phyloP scores from a whole-genome alignment of 2,329 filamentous ascomycete species.

The Penicillium brevicompactum region DNA sequence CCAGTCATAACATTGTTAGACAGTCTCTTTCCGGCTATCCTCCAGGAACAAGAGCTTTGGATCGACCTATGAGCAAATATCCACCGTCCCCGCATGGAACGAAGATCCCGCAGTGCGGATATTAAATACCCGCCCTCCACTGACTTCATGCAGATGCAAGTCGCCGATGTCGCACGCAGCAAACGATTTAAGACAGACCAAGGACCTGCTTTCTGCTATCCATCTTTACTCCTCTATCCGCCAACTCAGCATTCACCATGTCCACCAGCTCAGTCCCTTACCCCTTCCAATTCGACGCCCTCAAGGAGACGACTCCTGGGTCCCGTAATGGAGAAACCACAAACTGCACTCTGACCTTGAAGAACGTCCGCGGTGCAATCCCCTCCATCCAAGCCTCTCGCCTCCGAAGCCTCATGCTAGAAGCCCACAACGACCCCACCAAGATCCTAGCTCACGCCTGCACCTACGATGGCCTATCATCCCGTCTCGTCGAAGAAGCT shows the following conservation, averaged over 20 bases:
- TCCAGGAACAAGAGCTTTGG: background rate
- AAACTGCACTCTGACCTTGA: slow-evolving; percentile 4
- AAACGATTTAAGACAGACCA: background rate
- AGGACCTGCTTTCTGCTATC: background rate
- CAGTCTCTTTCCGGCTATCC: background rate
- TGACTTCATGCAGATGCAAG: background rate
- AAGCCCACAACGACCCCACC: slow-evolving; percentile 42
- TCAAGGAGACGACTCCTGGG: background rate
- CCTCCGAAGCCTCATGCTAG: slow-evolving; percentile 43
- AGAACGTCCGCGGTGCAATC: slow-evolving; percentile 14
- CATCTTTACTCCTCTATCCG: background rate
- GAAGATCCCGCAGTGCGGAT: background rate
- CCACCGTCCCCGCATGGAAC: background rate
- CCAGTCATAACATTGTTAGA: background rate
- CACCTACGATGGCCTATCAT: slow-evolving; percentile 48
- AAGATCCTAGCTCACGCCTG: slow-evolving; percentile 51
- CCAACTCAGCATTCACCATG: slow-evolving; percentile 4
- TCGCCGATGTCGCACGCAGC: background rate
- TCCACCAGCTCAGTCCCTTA: slow-evolving; percentile 15
- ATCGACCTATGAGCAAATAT: background rate
- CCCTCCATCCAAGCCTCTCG: slow-evolving; percentile 16
- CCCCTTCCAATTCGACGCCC: slow-evolving; percentile 19
- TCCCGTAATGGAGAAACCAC: slow-evolving; percentile 10
- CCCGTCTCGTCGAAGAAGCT: slow-evolving; percentile 49
- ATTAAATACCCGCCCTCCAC: slow-evolving; percentile 1